These are phyloP conservation scores for Poterioochromonas sp. DNA, from an alignment of 352 stramenopile genomes.

Conservation along the genomic window DNA sequence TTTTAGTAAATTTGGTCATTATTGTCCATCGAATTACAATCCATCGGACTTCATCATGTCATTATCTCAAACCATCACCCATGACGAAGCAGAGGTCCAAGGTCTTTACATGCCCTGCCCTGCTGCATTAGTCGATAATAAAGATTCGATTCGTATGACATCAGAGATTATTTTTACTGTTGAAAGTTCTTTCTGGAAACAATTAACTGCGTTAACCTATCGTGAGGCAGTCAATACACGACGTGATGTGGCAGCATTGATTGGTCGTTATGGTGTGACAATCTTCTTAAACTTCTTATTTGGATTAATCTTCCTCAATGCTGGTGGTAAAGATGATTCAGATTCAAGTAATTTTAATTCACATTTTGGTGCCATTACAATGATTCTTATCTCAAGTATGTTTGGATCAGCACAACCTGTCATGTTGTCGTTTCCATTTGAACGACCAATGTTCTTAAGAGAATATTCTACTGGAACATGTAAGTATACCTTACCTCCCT, in stretches of 20 bases:
- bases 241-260: constrained; percentile 36
- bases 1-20: neutral
- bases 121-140: neutral
- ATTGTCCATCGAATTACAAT: constrained; percentile 4
- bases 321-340: constrained; percentile 20
- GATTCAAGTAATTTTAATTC: constrained; percentile 30
- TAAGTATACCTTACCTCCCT: no score
- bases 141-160: neutral
- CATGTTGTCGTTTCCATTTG: constrained; percentile 17
- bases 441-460: constrained; percentile 28
- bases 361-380: constrained; percentile 36
- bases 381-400: constrained; percentile 3
- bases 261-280: constrained; percentile 40
- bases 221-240: constrained; percentile 38
- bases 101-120: neutral
- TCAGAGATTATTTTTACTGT: neutral
- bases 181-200: neutral
- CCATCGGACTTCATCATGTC: constrained; percentile 57
- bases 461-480: constrained; percentile 27
- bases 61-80: neutral
- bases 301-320: constrained; percentile 37
- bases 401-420: constrained; percentile 23
- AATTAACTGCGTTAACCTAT: constrained; percentile 15
- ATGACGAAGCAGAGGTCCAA: neutral
- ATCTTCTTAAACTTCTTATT: constrained; percentile 44